These are phyloP conservation scores for Neophaeococcomyces aloes DNA, from an alignment of 2,329 filamentous ascomycete species.

Conservation along the genomic window DNA sequence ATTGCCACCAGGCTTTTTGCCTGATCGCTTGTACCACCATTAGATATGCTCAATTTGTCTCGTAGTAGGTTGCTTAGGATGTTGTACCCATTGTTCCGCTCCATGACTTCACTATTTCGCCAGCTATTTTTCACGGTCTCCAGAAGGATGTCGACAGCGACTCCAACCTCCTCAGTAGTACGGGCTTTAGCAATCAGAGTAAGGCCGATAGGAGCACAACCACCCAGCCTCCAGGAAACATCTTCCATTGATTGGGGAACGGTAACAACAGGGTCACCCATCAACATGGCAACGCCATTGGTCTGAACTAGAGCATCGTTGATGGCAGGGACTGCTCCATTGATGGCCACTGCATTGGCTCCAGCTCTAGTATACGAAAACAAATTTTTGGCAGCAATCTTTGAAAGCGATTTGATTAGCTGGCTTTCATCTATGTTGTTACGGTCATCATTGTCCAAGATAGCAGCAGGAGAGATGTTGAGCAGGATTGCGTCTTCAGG, in stretches of 20 bases:
- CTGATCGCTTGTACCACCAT: constrained; percentile 11
- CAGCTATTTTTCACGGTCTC: constrained; percentile 81
- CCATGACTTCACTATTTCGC: constrained; percentile 97
- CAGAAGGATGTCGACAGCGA: constrained; percentile 74
- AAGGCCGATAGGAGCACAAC: constrained; percentile 73
- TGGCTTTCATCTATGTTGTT: constrained; percentile 62
- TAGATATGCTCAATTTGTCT: constrained; percentile 52
- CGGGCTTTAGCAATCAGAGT: constrained; percentile 72
- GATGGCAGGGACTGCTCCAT: constrained; percentile 74
- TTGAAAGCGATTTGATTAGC: constrained; percentile 65
- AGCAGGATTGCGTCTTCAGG: constrained; percentile 73
- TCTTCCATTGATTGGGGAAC: constrained; percentile 81
- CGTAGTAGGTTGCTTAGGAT: constrained; percentile 74
- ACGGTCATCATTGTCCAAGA: constrained; percentile 70
- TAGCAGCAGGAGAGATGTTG: constrained; percentile 68
- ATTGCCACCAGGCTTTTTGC: constrained; percentile 12
- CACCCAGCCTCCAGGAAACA: constrained; percentile 84
- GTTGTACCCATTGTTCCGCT: constrained; percentile 86
- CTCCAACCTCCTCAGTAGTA: constrained; percentile 58
- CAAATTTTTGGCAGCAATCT: constrained; percentile 56
- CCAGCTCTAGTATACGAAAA: constrained; percentile 60
- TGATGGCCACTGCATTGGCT: constrained; percentile 71
- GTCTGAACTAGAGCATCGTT: constrained; percentile 76
- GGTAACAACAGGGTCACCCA: constrained; percentile 70
- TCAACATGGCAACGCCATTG: constrained; percentile 71